Conservation (phyloP, 345 rosid species). For the Linum usitatissimum region DNA sequence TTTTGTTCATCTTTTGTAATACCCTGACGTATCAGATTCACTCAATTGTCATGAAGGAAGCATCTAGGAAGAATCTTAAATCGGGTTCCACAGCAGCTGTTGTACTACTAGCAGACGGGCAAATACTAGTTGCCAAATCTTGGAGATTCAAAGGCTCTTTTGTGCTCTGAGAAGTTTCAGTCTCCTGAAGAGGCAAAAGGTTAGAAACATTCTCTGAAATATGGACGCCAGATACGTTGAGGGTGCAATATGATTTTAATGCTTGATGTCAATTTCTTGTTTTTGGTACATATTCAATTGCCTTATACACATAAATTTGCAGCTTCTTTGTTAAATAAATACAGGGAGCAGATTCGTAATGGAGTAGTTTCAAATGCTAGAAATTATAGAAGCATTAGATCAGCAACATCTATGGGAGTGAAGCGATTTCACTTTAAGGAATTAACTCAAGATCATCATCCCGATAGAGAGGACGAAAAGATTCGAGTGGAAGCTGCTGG, state of each 20-base stretch:
- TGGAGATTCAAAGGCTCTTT: slow-evolving; percentile 89
- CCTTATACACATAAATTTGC: slow-evolving; percentile 23
- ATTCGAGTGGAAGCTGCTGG: slow-evolving; percentile 80
- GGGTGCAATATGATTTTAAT: not conserved
- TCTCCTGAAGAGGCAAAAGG: slow-evolving; percentile 82
- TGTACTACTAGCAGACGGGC: slow-evolving; percentile 66
- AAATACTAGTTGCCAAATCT: slow-evolving; percentile 74
- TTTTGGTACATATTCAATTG: not conserved
- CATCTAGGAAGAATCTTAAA: slow-evolving; percentile 41
- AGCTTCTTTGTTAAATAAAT: slow-evolving; percentile 64
- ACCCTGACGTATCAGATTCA: slow-evolving; percentile 3
- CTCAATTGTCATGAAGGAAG: slow-evolving; percentile 43
- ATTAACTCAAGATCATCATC: slow-evolving; percentile 80
- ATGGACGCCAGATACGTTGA: not conserved
- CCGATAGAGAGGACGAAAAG: slow-evolving; percentile 85
- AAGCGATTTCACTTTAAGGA: slow-evolving; percentile 50
- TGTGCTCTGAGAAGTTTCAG: slow-evolving; percentile 77
- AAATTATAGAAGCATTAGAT: slow-evolving; percentile 30
- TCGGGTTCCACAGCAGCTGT: slow-evolving; percentile 84
- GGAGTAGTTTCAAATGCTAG: slow-evolving; percentile 37
- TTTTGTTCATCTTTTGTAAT: not conserved
- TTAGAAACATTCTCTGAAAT: slow-evolving; percentile 18
- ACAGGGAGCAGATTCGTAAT: slow-evolving; percentile 51
- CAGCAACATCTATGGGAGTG: slow-evolving; percentile 35
- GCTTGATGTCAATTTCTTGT: not conserved